Conservation (phyloP, 352 stramenopile species). For the Phytophthora lateralis region DNA sequence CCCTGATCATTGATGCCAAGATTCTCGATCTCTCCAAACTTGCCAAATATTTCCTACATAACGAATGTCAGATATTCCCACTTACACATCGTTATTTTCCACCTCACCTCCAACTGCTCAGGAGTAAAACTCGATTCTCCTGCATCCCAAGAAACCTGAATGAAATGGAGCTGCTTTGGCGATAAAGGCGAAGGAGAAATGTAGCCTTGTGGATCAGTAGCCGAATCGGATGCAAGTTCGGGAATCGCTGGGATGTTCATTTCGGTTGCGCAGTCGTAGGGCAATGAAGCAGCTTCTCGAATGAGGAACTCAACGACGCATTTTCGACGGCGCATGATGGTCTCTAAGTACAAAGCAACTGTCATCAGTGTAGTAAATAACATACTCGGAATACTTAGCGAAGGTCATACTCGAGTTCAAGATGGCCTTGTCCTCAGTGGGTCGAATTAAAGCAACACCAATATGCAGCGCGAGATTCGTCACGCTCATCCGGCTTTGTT, state of each 20-base stretch:
- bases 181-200: neutral
- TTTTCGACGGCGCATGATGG: constrained; percentile 38
- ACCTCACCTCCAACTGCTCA: constrained; percentile 32
- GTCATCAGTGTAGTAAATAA: neutral
- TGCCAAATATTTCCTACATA: constrained; percentile 32
- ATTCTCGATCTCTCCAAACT: constrained; percentile 37
- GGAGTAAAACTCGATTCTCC: constrained; percentile 20
- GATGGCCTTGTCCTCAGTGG: constrained; percentile 31
- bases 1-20: constrained; percentile 33
- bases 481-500: constrained; percentile 45
- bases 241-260: constrained; percentile 40
- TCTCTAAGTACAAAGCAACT: constrained; percentile 14
- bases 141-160: constrained; percentile 48
- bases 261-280: constrained; percentile 51
- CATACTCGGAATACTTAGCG: neutral
- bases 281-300: constrained; percentile 43
- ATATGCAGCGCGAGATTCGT: constrained; percentile 48
- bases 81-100: neutral
- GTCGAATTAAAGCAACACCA: constrained; percentile 48
- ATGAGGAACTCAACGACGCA: constrained; percentile 57
- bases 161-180: constrained; percentile 32
- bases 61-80: neutral
- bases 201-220: neutral
- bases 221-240: constrained; percentile 10
- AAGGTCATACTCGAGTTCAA: constrained; percentile 43